A percentile compares a stretch with the other conserved stretches of the same genome.
Evolutionary conservation across 1,139 yeast genomes (phyloP).

Genomic region (Nematodospora anomalae): DNA sequence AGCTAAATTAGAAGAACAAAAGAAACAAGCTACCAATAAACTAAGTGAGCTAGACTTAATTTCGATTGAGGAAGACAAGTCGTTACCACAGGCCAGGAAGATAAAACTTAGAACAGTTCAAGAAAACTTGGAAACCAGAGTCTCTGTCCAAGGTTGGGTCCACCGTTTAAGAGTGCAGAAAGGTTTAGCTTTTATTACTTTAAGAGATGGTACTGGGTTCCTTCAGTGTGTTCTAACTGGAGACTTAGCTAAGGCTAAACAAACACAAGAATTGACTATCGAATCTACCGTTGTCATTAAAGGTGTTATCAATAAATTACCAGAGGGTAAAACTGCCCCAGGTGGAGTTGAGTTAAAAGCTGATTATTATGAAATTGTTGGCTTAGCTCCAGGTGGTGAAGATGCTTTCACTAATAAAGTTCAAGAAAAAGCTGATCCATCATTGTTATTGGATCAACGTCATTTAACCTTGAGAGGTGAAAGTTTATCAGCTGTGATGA

Average conservation of each 20-base stretch:
- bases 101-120: conserved; percentile 63
- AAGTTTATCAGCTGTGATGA: conserved; percentile 89
- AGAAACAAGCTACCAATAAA: conserved; percentile 63
- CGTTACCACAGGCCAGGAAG: conserved; percentile 67
- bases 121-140: conserved; percentile 59
- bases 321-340: conserved; percentile 96
- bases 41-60: conserved; percentile 76
- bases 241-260: conserved; percentile 87
- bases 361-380: conserved; percentile 84
- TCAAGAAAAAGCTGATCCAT: conserved; percentile 92
- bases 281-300: conserved; percentile 81
- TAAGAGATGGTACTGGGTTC: conserved; percentile 94
- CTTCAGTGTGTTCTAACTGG: conserved; percentile 88
- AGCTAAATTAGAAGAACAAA: conserved; percentile 60
- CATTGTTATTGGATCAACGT: conserved; percentile 88
- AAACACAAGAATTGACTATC: conserved; percentile 79
- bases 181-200: conserved; percentile 84
- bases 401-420: conserved; percentile 93
- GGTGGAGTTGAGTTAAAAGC: conserved; percentile 95
- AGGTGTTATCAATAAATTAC: conserved; percentile 80
- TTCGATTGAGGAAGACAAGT: conserved; percentile 66
- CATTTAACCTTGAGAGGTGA: conserved; percentile 96
- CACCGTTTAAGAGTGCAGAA: conserved; percentile 93
- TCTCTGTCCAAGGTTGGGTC: conserved; percentile 88
- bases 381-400: conserved; percentile 95